Conservation (phyloP, 352 stramenopile genomes). For the Phytopythium oedochilum region DNA sequence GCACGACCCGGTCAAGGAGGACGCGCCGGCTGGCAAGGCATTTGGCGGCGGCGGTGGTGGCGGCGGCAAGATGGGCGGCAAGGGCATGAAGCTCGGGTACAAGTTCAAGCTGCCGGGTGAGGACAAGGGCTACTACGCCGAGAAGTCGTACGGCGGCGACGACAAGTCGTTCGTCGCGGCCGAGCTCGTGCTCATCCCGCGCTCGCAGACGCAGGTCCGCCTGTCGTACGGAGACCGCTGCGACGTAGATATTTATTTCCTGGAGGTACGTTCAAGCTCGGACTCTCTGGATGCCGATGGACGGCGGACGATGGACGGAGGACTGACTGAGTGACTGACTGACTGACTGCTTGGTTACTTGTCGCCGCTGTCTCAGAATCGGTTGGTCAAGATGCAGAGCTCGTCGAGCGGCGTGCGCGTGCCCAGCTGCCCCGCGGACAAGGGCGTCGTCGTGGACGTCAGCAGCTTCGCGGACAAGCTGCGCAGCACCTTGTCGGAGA, state of each 20-base stretch:
- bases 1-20: conserved; percentile 55
- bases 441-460: conserved; percentile 63
- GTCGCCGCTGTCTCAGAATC: conserved; percentile 54
- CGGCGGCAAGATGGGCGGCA: conserved; percentile 67
- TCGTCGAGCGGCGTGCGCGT: conserved; percentile 72
- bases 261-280: conserved; percentile 49
- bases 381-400: conserved; percentile 81
- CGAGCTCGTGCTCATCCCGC: conserved; percentile 79
- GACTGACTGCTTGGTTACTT: conserved; percentile 5
- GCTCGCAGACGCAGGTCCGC: conserved; percentile 80
- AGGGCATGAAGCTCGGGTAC: conserved; percentile 85
- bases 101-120: conserved; percentile 85
- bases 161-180: conserved; percentile 84
- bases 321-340: background rate
- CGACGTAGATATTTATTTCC: conserved; percentile 90
- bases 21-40: conserved; percentile 25
- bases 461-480: conserved; percentile 82
- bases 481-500: conserved; percentile 79
- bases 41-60: conserved; percentile 22
- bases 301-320: background rate
- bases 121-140: conserved; percentile 81
- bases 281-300: background rate
- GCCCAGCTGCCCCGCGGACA: conserved; percentile 68
- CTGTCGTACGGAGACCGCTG: conserved; percentile 81
- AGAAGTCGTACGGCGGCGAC: conserved; percentile 81